Evolutionary conservation across 1,139 yeast species (phyloP).

Genomic region (Taphrina populina): DNA sequence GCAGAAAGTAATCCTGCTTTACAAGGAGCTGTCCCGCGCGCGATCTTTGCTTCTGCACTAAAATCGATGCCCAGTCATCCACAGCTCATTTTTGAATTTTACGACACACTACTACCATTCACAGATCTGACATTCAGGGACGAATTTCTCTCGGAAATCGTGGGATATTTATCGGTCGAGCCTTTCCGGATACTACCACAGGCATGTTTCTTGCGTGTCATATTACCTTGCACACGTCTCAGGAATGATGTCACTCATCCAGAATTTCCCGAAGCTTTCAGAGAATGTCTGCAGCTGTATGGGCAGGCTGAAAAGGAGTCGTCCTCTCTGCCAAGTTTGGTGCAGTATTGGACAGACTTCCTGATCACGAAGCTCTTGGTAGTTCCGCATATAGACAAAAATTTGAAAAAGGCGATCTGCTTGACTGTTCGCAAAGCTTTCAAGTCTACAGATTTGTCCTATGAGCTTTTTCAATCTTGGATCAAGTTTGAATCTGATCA

Average conservation of each 20-base stretch:
- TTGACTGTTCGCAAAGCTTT: slow-evolving; percentile 6
- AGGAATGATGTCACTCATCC: slow-evolving; percentile 17
- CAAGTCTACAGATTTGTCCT: slow-evolving; percentile 4
- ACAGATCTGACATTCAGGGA: slow-evolving; percentile 10
- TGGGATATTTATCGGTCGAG: not conserved
- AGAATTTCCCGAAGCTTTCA: slow-evolving; percentile 28
- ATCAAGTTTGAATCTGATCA: slow-evolving; percentile 6
- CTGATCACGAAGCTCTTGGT: slow-evolving; percentile 5
- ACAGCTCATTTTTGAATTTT: slow-evolving; percentile 8
- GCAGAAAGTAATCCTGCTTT: slow-evolving; percentile 30
- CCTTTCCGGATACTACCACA: slow-evolving; percentile 3
- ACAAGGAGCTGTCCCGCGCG: slow-evolving; percentile 30
- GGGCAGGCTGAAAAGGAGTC: slow-evolving; percentile 4
- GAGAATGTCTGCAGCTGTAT: slow-evolving; percentile 7
- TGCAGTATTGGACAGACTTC: slow-evolving; percentile 9
- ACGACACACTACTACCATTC: slow-evolving; percentile 9
- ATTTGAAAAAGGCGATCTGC: slow-evolving; percentile 9
- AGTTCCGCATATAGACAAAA: slow-evolving; percentile 17
- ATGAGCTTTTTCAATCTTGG: slow-evolving; percentile 11
- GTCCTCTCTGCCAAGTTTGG: not conserved
- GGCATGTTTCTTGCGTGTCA: slow-evolving; percentile 23
- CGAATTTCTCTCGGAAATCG: not conserved
- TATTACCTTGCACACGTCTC: slow-evolving; percentile 10
- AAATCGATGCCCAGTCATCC: slow-evolving; percentile 17
- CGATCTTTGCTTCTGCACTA: slow-evolving; percentile 19